Percentiles rank a stretch among this genome's conserved stretches.
Evolutionary conservation across 1,139 yeast species (phyloP).

Genomic region (Meyerozyma carpophila): DNA sequence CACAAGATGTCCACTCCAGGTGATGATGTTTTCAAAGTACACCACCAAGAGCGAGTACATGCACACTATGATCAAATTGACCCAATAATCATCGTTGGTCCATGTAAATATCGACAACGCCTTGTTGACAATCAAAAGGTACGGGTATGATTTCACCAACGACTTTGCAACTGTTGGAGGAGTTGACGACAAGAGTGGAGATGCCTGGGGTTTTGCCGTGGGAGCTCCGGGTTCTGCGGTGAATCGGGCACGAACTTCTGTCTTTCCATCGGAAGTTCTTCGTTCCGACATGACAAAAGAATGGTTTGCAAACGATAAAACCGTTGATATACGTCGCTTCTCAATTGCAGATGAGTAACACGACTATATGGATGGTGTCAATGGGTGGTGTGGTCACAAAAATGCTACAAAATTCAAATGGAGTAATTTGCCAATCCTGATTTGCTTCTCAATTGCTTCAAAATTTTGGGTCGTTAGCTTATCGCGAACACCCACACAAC

Average conservation of each 20-base stretch:
- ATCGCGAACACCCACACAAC: slow-evolving; percentile 1
- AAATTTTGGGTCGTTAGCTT: background rate
- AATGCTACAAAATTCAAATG: too few species aligned
- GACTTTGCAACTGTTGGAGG: slow-evolving; percentile 91
- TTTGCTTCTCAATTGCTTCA: background rate
- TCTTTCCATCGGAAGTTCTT: background rate
- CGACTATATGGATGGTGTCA: too few species aligned
- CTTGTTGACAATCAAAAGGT: slow-evolving; percentile 66
- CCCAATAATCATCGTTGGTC: slow-evolving; percentile 85
- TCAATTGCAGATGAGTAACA: too few species aligned
- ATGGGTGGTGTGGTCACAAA: too few species aligned
- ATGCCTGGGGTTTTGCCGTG: slow-evolving; percentile 38
- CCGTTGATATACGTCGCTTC: too few species aligned
- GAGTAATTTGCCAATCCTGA: background rate
- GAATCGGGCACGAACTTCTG: slow-evolving; percentile 10
- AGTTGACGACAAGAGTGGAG: slow-evolving; percentile 71
- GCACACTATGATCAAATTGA: slow-evolving; percentile 59
- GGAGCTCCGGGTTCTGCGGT: slow-evolving; percentile 2
- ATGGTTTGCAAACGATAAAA: too few species aligned
- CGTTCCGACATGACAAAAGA: background rate
- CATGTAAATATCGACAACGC: slow-evolving; percentile 73
- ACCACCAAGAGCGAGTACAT: slow-evolving; percentile 55
- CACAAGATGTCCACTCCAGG: slow-evolving; percentile 76
- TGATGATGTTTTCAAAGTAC: slow-evolving; percentile 67
- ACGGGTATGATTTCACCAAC: slow-evolving; percentile 77